Evolutionary conservation across 1,139 yeast species (phyloP).

Genomic region (Casaregolazyma lundiana): DNA sequence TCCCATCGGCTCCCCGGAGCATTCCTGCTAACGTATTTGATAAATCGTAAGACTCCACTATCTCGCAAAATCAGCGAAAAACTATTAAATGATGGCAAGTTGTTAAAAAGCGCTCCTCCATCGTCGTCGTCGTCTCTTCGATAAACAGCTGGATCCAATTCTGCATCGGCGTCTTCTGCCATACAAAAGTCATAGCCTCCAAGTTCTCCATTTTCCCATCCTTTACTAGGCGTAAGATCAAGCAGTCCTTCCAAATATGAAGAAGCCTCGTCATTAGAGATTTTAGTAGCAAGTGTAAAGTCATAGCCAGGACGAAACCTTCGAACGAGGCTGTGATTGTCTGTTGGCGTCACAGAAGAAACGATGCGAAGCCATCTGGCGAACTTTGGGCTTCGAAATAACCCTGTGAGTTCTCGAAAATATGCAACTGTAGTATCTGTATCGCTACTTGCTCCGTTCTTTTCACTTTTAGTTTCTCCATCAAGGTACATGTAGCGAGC

Average conservation of each 20-base stretch:
- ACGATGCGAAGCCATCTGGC: conserved; percentile 63
- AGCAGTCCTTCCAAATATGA: conserved; percentile 63
- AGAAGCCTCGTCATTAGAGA: conserved; percentile 17
- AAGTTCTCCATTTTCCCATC: conserved; percentile 80
- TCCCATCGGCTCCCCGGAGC: conserved; percentile 97
- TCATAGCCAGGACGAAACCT: conserved; percentile 95
- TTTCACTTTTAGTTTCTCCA: conserved; percentile 15
- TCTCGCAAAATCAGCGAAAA: conserved; percentile 77
- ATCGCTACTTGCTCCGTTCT: conserved; percentile 20
- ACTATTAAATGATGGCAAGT: conserved; percentile 81
- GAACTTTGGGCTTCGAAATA: conserved; percentile 59
- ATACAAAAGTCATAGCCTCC: conserved; percentile 96
- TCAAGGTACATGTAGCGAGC: conserved; percentile 82
- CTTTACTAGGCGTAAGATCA: conserved; percentile 70
- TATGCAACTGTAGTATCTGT: conserved; percentile 21
- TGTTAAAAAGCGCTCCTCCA: conserved; percentile 75
- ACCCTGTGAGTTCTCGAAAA: conserved; percentile 51
- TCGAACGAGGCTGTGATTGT: conserved; percentile 68
- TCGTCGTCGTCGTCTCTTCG: conserved; percentile 47
- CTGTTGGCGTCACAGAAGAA: conserved; percentile 60
- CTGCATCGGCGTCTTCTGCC: conserved; percentile 26
- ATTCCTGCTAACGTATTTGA: conserved; percentile 82
- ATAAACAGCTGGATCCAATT: conserved; percentile 29
- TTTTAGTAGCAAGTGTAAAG: conserved; percentile 65
- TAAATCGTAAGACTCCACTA: conserved; percentile 76